A percentile compares a stretch with the other conserved stretches of the same genome.
These are phyloP conservation scores for Arachnopeziza araneosa DNA, from an alignment of 2,329 filamentous ascomycete genomes.

Conservation along the genomic window DNA sequence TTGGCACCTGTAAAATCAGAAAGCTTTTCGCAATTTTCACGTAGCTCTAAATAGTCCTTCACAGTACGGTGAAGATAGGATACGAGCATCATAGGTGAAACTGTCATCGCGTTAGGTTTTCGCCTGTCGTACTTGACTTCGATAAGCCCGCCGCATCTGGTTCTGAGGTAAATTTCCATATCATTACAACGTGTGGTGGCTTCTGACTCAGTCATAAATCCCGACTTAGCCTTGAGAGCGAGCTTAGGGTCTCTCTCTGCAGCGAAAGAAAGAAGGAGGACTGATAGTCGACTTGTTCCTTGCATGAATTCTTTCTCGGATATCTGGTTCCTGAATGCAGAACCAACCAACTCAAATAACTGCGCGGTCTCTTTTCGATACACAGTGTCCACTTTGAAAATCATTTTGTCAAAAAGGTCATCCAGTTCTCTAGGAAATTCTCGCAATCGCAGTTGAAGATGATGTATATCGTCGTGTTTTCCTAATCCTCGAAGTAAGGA, in stretches of 20 bases:
- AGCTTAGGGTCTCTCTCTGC: not conserved
- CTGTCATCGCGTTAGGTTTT: not conserved
- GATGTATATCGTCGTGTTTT: not conserved
- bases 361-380: not conserved
- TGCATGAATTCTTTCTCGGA: not conserved
- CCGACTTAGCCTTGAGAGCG: not conserved
- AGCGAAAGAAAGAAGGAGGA: not conserved
- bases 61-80: conserved; percentile 2
- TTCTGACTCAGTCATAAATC: not conserved
- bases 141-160: not conserved
- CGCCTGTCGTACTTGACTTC: not conserved
- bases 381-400: not conserved
- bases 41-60: not conserved
- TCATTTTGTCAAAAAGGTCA: conserved; percentile 1
- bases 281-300: not conserved
- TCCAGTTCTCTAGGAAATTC: conserved; percentile 1
- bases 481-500: not conserved
- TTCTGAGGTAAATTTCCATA: not conserved
- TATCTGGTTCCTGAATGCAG: not conserved
- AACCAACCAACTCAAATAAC: not conserved
- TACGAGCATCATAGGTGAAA: not conserved
- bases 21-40: not conserved
- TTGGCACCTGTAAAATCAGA: not conserved
- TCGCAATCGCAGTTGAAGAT: not conserved
- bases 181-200: not conserved